A percentile compares a stretch with the other conserved stretches of the same genome.
phyloP scores from a whole-genome alignment of 371 early-diverging fungal genomes.

The Gilbertella persicaria region DNA sequence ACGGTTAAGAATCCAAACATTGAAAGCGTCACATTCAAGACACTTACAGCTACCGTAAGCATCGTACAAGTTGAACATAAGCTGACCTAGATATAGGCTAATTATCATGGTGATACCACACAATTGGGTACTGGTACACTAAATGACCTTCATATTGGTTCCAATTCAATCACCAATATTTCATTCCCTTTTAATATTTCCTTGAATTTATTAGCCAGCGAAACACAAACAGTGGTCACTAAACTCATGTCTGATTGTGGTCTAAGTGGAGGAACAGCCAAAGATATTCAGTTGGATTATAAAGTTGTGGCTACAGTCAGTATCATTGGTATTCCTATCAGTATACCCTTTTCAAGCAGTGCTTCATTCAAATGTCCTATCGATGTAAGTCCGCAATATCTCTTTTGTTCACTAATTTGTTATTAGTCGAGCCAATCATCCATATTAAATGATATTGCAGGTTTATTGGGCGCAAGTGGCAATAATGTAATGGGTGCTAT shows the following conservation, averaged over 20 bases:
- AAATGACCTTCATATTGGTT: slow-evolving; percentile 48
- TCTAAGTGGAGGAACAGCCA: slow-evolving; percentile 21
- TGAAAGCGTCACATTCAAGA: slow-evolving; percentile 55
- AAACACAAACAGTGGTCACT: slow-evolving; percentile 33
- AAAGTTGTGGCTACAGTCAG: slow-evolving; percentile 51
- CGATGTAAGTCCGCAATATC: slow-evolving; percentile 16
- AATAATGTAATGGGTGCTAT: background rate
- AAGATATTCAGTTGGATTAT: slow-evolving; percentile 50
- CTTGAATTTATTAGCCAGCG: slow-evolving; percentile 27
- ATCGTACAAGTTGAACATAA: too few relatives aligned
- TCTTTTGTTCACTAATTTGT: background rate
- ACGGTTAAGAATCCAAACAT: slow-evolving; percentile 59
- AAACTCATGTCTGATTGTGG: slow-evolving; percentile 54
- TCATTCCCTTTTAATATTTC: slow-evolving; percentile 49
- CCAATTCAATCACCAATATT: slow-evolving; percentile 43
- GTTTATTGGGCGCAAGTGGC: background rate
- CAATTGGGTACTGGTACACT: slow-evolving; percentile 52
- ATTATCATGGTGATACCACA: slow-evolving; percentile 44
- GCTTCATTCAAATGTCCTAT: slow-evolving; percentile 42
- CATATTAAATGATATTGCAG: background rate
- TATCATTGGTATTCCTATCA: slow-evolving; percentile 51
- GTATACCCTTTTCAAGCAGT: slow-evolving; percentile 39
- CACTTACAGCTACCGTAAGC: slow-evolving; percentile 53
- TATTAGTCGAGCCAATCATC: slow-evolving; percentile 5
- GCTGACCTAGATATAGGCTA: too few relatives aligned